phyloP scores from a whole-genome alignment of 2,329 filamentous ascomycete species.

The Mariannaea sp. region DNA sequence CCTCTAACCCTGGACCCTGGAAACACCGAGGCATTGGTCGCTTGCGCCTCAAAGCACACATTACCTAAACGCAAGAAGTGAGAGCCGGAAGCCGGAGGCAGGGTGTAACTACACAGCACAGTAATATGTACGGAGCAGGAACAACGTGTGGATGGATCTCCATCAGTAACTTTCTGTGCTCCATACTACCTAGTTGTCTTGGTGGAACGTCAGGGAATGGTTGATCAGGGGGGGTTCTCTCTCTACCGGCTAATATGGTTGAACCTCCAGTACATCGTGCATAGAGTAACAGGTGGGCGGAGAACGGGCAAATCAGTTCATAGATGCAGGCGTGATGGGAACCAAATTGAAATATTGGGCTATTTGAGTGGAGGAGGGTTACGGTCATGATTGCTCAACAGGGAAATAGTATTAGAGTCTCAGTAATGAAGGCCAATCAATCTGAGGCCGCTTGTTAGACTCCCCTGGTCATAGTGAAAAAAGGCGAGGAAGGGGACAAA shows the following conservation, averaged over 20 bases:
- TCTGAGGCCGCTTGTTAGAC: slow-evolving; percentile 9
- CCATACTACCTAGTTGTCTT: too few relatives aligned
- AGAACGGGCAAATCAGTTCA: slow-evolving; percentile 29
- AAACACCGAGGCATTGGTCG: slow-evolving; percentile 15
- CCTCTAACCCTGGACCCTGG: slow-evolving; percentile 21
- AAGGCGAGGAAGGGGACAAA: too few relatives aligned
- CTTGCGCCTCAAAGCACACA: background rate
- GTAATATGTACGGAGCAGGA: too few relatives aligned
- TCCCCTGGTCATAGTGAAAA: slow-evolving; percentile 3
- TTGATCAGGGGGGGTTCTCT: slow-evolving; percentile 17
- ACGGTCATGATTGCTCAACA: background rate
- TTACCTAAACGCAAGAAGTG: background rate
- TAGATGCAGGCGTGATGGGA: slow-evolving; percentile 23
- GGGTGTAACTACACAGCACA: too few relatives aligned
- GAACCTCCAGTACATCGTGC: background rate
- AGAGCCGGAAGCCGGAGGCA: slow-evolving; percentile 9
- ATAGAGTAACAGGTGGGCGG: slow-evolving; percentile 11
- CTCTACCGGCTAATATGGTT: slow-evolving; percentile 10
- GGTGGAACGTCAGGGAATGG: slow-evolving; percentile 20
- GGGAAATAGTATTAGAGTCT: slow-evolving; percentile 5
- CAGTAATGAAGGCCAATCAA: slow-evolving; percentile 14
- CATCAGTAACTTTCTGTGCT: too few relatives aligned
- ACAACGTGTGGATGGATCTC: too few relatives aligned
- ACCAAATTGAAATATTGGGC: slow-evolving; percentile 10
- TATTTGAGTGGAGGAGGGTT: background rate